Evolutionary conservation across 495 filamentous ascomycete species (phyloP).

Genomic region (Penicillium manginii): DNA sequence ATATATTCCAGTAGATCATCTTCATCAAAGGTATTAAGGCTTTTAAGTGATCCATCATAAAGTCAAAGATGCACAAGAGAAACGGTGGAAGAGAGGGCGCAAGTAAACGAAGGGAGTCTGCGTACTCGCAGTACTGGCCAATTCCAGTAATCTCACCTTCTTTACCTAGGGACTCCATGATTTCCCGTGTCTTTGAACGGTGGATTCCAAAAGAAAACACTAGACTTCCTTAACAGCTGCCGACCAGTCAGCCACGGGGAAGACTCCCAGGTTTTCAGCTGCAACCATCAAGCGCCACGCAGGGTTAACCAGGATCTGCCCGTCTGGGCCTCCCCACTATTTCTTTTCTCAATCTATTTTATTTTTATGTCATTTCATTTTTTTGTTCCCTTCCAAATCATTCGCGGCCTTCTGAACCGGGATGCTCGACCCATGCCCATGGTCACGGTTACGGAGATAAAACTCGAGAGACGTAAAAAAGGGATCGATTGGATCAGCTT

Average conservation of each 20-base stretch:
- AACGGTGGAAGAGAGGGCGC: too few relatives aligned
- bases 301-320: slow-evolving; percentile 15
- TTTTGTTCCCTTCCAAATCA: background rate
- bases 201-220: slow-evolving; percentile 2
- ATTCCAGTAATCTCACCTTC: background rate
- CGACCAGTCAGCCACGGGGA: slow-evolving; percentile 21
- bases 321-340: background rate
- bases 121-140: background rate
- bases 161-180: background rate
- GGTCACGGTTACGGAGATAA: slow-evolving; percentile 19
- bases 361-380: background rate
- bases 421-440: slow-evolving; percentile 16
- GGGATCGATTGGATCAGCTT: slow-evolving; percentile 5
- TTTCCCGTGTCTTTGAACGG: slow-evolving; percentile 1
- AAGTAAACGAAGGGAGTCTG: too few relatives aligned
- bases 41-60: slow-evolving; percentile 7
- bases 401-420: background rate
- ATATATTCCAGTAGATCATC: background rate
- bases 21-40: background rate
- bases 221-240: slow-evolving; percentile 14
- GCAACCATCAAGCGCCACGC: slow-evolving; percentile 36
- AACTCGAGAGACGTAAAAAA: background rate
- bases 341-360: background rate
- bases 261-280: slow-evolving; percentile 35
- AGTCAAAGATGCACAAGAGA: background rate